These are phyloP conservation scores for Cetraspora pellucida DNA, from an alignment of 192 early-diverging fungal species.

Conservation along the genomic window DNA sequence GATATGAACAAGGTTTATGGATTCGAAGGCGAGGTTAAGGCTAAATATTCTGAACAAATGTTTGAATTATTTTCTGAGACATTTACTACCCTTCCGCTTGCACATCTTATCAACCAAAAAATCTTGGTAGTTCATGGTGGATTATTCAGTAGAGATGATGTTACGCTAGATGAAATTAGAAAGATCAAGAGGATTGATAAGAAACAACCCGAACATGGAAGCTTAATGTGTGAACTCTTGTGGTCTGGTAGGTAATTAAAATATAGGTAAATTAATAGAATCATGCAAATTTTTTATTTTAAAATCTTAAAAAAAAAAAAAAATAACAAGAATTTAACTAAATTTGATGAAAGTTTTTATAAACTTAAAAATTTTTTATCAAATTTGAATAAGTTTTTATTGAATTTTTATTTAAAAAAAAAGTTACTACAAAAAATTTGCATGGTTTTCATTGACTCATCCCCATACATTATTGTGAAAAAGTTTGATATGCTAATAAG, in stretches of 20 bases:
- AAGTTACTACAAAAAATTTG: too few species aligned
- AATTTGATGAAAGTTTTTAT: too few species aligned
- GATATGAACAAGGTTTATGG: slow-evolving; percentile 99
- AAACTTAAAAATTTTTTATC: too few species aligned
- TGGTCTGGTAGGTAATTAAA: slow-evolving; percentile 68
- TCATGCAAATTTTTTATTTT: background rate
- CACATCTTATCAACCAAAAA: slow-evolving; percentile 87
- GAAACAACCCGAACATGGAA: slow-evolving; percentile 63
- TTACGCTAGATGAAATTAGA: slow-evolving; percentile 89
- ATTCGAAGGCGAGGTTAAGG: slow-evolving; percentile 96
- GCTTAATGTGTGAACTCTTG: slow-evolving; percentile 92
- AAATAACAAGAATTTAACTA: too few species aligned
- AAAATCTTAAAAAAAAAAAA: too few species aligned
- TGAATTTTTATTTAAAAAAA: too few species aligned
- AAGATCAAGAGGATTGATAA: slow-evolving; percentile 85
- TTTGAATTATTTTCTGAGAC: slow-evolving; percentile 95
- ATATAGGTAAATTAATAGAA: background rate
- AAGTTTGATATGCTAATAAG: too few species aligned
- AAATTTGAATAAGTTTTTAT: background rate
- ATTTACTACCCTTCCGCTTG: slow-evolving; percentile 92
- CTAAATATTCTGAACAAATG: slow-evolving; percentile 89
- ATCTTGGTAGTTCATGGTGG: slow-evolving; percentile 98
- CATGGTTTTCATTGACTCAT: too few species aligned
- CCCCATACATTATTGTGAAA: too few species aligned
- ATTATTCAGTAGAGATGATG: slow-evolving; percentile 86